Evolutionary conservation across 441 rosid species (phyloP).

Genomic region (Gossypium lobatum): DNA sequence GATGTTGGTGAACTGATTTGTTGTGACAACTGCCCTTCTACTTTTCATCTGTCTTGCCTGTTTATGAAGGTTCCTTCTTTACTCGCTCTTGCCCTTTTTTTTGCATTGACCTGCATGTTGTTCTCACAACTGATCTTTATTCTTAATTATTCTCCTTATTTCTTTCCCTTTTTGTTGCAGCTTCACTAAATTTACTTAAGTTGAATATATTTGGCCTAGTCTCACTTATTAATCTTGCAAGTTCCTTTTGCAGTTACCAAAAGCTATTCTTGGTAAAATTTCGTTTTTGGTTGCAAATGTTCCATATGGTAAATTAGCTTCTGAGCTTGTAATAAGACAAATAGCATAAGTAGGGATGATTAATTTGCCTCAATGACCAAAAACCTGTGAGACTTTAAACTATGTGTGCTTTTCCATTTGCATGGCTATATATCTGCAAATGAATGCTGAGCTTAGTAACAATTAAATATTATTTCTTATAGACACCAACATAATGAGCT

Average conservation of each 20-base stretch:
- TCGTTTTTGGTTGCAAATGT: not conserved
- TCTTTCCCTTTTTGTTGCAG: not conserved
- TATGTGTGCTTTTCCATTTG: not conserved
- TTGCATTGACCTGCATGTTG: not conserved
- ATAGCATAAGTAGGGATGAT: not conserved
- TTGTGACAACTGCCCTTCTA: conserved; percentile 92
- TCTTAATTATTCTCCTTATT: conserved; percentile 14
- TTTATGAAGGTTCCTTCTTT: conserved; percentile 59
- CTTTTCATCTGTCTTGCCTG: conserved; percentile 84
- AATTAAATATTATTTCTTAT: not conserved
- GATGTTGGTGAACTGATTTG: conserved; percentile 91
- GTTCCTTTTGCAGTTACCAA: conserved; percentile 1
- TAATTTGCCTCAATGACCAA: not conserved
- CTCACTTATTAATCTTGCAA: not conserved
- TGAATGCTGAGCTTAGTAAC: not conserved
- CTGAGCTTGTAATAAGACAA: not conserved
- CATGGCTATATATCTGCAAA: not conserved
- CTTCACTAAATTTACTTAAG: not conserved
- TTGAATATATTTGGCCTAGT: conserved; percentile 4
- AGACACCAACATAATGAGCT: not conserved
- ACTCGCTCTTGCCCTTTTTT: not conserved
- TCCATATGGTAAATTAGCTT: not conserved
- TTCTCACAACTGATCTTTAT: not conserved
- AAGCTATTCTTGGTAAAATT: conserved; percentile 1
- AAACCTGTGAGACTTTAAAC: not conserved